A percentile compares a stretch with the other conserved stretches of the same genome.
Evolutionary conservation across 768 basidiomycete species (phyloP).

Genomic region (Tulasnella sp.): DNA sequence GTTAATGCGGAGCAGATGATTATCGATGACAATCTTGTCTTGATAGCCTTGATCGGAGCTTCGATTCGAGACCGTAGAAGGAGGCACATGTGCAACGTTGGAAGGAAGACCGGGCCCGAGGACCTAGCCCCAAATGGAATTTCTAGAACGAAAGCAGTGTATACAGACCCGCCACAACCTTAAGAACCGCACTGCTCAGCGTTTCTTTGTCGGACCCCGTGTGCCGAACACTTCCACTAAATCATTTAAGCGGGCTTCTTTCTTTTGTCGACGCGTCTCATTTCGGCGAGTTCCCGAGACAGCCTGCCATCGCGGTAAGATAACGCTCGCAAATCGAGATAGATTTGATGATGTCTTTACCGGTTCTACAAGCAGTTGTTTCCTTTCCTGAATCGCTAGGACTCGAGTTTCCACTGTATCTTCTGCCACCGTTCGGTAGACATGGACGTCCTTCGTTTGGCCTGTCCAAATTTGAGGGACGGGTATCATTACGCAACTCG

Average conservation of each 20-base stretch:
- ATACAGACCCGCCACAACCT: background rate
- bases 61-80: background rate
- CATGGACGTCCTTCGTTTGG: conserved; percentile 72
- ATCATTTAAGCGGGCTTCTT: conserved; percentile 79
- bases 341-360: conserved; percentile 32
- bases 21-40: no score
- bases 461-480: conserved; percentile 38
- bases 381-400: conserved; percentile 78
- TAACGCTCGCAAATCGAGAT: background rate
- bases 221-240: conserved; percentile 4
- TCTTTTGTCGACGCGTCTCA: conserved; percentile 67
- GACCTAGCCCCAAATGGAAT: background rate
- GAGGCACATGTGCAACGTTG: background rate
- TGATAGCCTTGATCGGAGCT: no score
- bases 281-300: conserved; percentile 74
- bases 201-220: background rate
- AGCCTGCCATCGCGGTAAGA: conserved; percentile 42
- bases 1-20: background rate
- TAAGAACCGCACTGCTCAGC: background rate
- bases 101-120: background rate
- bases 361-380: conserved; percentile 70
- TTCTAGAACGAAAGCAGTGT: background rate
- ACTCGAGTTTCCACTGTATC: conserved; percentile 84
- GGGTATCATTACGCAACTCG: background rate
- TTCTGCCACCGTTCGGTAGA: conserved; percentile 86